Evolutionary conservation across 2,329 filamentous ascomycete species (phyloP).

Genomic region (Phyllosticta capitalensis): DNA sequence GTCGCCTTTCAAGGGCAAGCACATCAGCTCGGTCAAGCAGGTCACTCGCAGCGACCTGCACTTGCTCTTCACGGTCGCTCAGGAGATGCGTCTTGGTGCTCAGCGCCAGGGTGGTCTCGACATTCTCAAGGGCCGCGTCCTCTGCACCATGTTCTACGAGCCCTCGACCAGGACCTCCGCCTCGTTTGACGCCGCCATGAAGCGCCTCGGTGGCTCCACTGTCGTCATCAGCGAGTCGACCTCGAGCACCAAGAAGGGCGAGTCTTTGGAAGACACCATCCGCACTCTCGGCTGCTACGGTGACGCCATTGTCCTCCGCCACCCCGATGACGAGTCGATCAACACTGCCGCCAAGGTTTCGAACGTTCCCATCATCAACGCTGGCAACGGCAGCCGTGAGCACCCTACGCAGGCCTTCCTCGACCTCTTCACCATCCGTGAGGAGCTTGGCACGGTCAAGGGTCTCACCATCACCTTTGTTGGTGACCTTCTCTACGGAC

Average conservation of each 20-base stretch:
- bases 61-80: constrained; percentile 87
- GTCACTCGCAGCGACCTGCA: constrained; percentile 84
- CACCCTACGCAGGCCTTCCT: constrained; percentile 97
- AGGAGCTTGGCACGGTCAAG: constrained; percentile 91
- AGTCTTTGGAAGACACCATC: constrained; percentile 85
- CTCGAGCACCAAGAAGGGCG: constrained; percentile 89
- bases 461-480: constrained; percentile 93
- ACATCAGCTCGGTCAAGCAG: constrained; percentile 86
- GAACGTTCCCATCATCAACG: constrained; percentile 89
- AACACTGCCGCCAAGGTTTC: constrained; percentile 79
- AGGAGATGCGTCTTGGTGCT: constrained; percentile 94
- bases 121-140: constrained; percentile 72
- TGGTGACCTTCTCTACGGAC: constrained; percentile 85
- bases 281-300: constrained; percentile 89
- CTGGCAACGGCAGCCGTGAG: constrained; percentile 89
- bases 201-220: constrained; percentile 83
- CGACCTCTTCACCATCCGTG: constrained; percentile 95
- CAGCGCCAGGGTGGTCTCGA: constrained; percentile 85
- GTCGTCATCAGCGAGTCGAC: constrained; percentile 72
- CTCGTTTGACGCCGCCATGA: constrained; percentile 97
- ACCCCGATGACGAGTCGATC: constrained; percentile 73
- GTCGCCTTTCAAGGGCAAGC: constrained; percentile 80
- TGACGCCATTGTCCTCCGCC: constrained; percentile 91
- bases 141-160: constrained; percentile 95
- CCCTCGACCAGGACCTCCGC: constrained; percentile 91